These are phyloP conservation scores for Diutina mesorugosa DNA, from an alignment of 1,139 yeast species.

Conservation along the genomic window DNA sequence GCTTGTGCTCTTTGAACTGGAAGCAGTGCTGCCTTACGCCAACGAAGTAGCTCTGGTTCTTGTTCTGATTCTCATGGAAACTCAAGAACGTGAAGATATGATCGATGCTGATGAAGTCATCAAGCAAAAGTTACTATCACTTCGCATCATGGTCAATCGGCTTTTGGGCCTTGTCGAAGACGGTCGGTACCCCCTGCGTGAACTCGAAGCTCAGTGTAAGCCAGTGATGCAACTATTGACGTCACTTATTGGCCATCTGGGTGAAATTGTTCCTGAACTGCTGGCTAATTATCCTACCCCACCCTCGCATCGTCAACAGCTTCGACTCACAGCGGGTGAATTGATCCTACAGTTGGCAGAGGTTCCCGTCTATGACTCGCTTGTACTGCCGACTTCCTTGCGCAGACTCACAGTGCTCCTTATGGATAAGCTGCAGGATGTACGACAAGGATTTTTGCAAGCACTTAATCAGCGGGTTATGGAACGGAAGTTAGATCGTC, in stretches of 20 bases:
- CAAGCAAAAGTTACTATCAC: background rate
- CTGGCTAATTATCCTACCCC: conserved; percentile 51
- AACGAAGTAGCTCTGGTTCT: background rate
- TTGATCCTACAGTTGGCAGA: conserved; percentile 55
- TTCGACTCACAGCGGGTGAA: conserved; percentile 60
- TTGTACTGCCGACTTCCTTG: conserved; percentile 40
- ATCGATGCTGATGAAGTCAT: background rate
- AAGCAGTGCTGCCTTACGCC: background rate
- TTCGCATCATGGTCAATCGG: background rate
- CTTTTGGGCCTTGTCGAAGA: background rate
- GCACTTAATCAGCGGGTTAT: conserved; percentile 42
- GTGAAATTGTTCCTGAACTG: conserved; percentile 55
- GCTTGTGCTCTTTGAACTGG: background rate
- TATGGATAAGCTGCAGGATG: conserved; percentile 46
- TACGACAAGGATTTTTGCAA: conserved; percentile 40
- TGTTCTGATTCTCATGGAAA: background rate
- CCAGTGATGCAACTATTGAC: conserved; percentile 53
- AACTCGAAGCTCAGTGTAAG: conserved; percentile 21
- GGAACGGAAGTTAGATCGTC: conserved; percentile 42
- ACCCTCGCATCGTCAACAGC: conserved; percentile 38
- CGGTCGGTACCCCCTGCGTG: background rate
- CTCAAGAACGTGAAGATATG: background rate
- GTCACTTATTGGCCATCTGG: conserved; percentile 62
- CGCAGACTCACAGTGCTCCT: conserved; percentile 44
- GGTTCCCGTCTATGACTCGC: conserved; percentile 34